phyloP scores from a whole-genome alignment of 805 yeast genomes.

The Lipomyces chichibuensis region DNA sequence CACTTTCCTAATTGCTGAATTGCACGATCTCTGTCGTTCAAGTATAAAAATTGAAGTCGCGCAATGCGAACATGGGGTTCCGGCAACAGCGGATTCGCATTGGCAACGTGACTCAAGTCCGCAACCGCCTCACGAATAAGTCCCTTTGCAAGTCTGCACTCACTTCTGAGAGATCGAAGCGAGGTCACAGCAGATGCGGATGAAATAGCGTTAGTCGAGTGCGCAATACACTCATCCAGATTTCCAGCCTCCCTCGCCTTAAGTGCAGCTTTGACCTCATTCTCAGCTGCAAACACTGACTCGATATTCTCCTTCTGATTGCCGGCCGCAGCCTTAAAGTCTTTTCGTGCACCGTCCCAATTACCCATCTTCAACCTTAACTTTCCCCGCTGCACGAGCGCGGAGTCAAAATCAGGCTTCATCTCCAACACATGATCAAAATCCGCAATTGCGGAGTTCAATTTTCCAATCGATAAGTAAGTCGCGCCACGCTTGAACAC shows the following conservation, averaged over 20 bases:
- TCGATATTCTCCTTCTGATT: conserved; percentile 31
- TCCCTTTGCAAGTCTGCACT: conserved; percentile 42
- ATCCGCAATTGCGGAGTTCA: conserved; percentile 45
- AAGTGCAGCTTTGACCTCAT: conserved; percentile 29
- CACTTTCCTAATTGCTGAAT: conserved; percentile 64
- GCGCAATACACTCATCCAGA: conserved; percentile 37
- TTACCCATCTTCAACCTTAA: conserved; percentile 43
- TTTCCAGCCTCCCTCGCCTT: conserved; percentile 26
- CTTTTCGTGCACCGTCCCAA: conserved; percentile 33
- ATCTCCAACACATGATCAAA: conserved; percentile 43
- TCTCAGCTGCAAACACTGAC: conserved; percentile 29
- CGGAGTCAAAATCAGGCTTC: conserved; percentile 45
- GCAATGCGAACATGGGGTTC: conserved; percentile 41
- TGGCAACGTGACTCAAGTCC: conserved; percentile 43
- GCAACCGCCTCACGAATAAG: conserved; percentile 43
- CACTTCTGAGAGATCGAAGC: conserved; percentile 42
- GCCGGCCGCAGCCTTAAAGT: conserved; percentile 36
- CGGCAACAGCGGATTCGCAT: conserved; percentile 38
- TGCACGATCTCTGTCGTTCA: conserved; percentile 57
- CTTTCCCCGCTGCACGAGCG: conserved; percentile 44
- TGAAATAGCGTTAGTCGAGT: conserved; percentile 40
- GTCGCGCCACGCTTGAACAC: conserved; percentile 47
- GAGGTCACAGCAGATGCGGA: conserved; percentile 39
- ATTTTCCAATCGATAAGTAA: conserved; percentile 44
- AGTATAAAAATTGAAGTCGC: conserved; percentile 53